Base-by-base conservation (phyloP, 305 asterid species). In the Solanum aculeatissimum region DNA sequence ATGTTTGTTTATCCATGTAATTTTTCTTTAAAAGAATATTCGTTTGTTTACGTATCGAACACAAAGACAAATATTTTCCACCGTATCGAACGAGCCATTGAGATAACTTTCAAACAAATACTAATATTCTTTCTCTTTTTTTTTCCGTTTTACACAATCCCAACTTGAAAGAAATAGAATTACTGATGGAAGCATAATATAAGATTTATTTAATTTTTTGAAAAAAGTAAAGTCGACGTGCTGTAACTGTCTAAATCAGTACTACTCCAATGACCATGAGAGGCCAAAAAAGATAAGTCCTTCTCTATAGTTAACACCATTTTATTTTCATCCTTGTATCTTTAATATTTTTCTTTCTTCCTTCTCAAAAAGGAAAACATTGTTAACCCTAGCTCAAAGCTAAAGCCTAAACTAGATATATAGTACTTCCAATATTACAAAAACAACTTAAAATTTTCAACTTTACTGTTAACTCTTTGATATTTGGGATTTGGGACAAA, bases 401-500 rank as follows among this genome's bases (percentile, higher is more conserved):
- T 74, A 43, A 71, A 35, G 9, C 27, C n/a, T 71, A 71, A 71
- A 71, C 80, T 16, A 54, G 60, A 18, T 53, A 35, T 3, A 68
- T 18, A 9, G 15, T 70, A 40, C 32, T 70, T 19, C 2, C 79
- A 4, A 40, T 70, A 25, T 80, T 65, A 60, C 83, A 82, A 71
- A 55, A 66, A 82, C 47, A 9, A 75, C 27, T 25, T 62, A 25
- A 47, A 8, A 15, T 8, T 25, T 72, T 43, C 38, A 72, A 43
- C 7, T 14, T 72, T 80, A 23, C 45, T 72, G 21, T 72, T 45
- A 19, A 9, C 81, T 75, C 83, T 53, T 60, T 81, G 85, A 74
- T 82, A 62, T 78, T 87, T 77, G 62, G 7, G 86, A 55, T 47
- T 86, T 86, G 55, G 49, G 89, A 85, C 86, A 81, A 86, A n/a